Conservation (phyloP, 2,329 filamentous ascomycete species). For the Fusarium devonianum region DNA sequence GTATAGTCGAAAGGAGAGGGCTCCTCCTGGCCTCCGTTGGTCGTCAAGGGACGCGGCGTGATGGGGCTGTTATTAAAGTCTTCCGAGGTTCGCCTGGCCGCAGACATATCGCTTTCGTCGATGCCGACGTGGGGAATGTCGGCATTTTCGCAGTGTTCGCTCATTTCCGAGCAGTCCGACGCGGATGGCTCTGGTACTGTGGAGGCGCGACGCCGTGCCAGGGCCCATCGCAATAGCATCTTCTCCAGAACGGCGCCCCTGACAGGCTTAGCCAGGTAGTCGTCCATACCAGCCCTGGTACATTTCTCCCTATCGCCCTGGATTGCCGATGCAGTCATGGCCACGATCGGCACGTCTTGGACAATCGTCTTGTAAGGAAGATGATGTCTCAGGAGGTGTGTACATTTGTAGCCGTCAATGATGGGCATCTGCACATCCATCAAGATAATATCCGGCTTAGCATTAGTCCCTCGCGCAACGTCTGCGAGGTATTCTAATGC, state of each 20-base stretch:
- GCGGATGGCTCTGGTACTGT: slow-evolving; percentile 40
- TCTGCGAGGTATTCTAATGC: slow-evolving; percentile 75
- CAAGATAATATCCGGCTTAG: slow-evolving; percentile 75
- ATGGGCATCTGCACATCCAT: slow-evolving; percentile 83
- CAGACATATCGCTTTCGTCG: slow-evolving; percentile 36
- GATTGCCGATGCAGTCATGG: slow-evolving; percentile 83
- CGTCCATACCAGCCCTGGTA: slow-evolving; percentile 76
- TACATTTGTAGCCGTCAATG: slow-evolving; percentile 80
- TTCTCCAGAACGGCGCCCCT: slow-evolving; percentile 71
- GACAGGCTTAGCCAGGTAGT: slow-evolving; percentile 77
- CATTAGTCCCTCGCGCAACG: slow-evolving; percentile 57
- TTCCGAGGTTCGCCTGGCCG: slow-evolving; percentile 29
- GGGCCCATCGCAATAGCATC: slow-evolving; percentile 75
- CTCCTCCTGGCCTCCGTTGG: slow-evolving; percentile 49
- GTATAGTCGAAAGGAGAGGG: slow-evolving; percentile 53
- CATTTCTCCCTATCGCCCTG: slow-evolving; percentile 80
- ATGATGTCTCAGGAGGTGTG: slow-evolving; percentile 74
- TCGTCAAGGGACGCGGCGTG: slow-evolving; percentile 52
- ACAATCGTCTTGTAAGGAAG: slow-evolving; percentile 67
- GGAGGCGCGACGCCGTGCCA: slow-evolving; percentile 39
- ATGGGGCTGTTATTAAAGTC: slow-evolving; percentile 45
- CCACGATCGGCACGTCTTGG: slow-evolving; percentile 74
- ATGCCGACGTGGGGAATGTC: slow-evolving; percentile 50
- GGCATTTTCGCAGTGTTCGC: slow-evolving; percentile 53
- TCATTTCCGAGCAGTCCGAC: slow-evolving; percentile 57